Evolutionary conservation across 768 basidiomycete species (phyloP), one percentile per base, ranked within the genome.

Genomic region (Boletus sp.): DNA sequence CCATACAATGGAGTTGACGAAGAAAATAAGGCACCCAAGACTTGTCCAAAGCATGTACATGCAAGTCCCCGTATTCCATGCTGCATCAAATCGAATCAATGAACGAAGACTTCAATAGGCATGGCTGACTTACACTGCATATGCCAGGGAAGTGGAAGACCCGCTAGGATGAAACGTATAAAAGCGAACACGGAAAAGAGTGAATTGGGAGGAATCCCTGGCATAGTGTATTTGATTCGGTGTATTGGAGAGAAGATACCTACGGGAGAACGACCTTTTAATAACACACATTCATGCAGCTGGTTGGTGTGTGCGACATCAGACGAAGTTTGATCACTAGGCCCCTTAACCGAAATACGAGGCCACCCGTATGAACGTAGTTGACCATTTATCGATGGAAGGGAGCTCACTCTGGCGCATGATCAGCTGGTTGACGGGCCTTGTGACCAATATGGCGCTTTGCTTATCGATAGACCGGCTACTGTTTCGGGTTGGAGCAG

Each of bases 141-240:
- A 62, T 85, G 83, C 77, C 77, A 80, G 1, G 78, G 76, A 0
- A 79, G 55, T 6, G 83, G 79, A 9, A 81, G 45, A 29, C 79
- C 47, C 1, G 71, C 65, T 0, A 77, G 49, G 21, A 81, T 25
- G 41, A 75, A 72, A 17, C 69, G 67, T 7, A 78, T 17, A 64
- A 80, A 72, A 17, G 76, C 47, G 29, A 57, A n/a, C 1, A 1
- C 45, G 9, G 62, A 57, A 19, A 57, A 57, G 23, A 55, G 32
- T 5, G 46, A 6, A 27, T 62, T 62, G 3, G 50, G 50, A 30
- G 50, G 50, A 3, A 46, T 4, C 1, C 5, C 30, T 34, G 50
- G 2, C 60, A 54, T 49, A 11, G 38, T 11, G 15, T 14, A 10
- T 19, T 45, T 25, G 25, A 25, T 25, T 25, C 25, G 38, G 2